These are phyloP conservation scores for Baorangia bicolor DNA, from an alignment of 768 basidiomycete species.

Conservation along the genomic window DNA sequence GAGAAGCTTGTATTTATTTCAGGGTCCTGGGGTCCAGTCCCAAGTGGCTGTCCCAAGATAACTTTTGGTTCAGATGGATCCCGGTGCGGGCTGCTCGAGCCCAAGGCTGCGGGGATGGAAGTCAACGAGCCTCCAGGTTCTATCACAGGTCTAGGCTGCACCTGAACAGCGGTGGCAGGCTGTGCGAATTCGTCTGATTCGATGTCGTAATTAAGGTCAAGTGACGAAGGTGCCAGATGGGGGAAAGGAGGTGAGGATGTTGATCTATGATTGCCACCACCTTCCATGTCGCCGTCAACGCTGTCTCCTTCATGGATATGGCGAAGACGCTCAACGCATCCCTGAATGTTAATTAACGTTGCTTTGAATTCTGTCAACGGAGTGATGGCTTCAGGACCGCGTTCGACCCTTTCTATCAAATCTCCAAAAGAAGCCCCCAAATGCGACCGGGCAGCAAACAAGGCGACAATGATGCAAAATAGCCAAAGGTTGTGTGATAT, in stretches of 20 bases:
- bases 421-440: constrained; percentile 14
- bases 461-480: constrained; percentile 35
- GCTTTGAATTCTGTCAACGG: constrained; percentile 22
- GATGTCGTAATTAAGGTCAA: constrained; percentile 19
- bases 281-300: constrained; percentile 17
- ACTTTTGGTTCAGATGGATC: background rate
- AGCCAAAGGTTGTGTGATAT: constrained; percentile 53
- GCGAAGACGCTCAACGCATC: constrained; percentile 20
- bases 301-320: constrained; percentile 15
- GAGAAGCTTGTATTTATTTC: constrained; percentile 18
- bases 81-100: background rate
- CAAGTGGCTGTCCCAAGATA: background rate
- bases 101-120: constrained; percentile 7
- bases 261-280: constrained; percentile 24
- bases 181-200: constrained; percentile 15
- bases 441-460: constrained; percentile 15
- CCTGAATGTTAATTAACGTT: constrained; percentile 27
- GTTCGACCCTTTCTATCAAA: constrained; percentile 12
- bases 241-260: constrained; percentile 16
- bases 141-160: constrained; percentile 6
- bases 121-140: background rate
- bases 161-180: background rate
- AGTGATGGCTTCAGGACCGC: constrained; percentile 10
- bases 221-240: constrained; percentile 19
- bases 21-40: constrained; percentile 12